Base-by-base conservation (phyloP, 2,329 filamentous ascomycete species). In the Aaosphaeria arxii region DNA sequence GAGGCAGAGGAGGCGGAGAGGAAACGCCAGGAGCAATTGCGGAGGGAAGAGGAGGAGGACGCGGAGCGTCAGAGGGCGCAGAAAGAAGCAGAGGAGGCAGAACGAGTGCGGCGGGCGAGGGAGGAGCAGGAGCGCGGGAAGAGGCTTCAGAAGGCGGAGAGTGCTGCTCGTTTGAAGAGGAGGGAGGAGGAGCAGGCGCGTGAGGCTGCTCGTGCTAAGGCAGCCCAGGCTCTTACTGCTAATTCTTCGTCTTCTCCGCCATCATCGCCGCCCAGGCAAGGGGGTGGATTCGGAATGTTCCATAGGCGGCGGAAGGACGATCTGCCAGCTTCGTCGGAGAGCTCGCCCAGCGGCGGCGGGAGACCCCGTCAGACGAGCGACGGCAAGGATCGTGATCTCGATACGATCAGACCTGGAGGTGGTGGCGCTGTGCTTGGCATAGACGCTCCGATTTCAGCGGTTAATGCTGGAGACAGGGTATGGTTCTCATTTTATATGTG, bases 371-470 rank as follows among this genome's bases (percentile, higher is more conserved):
- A 60, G 42, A 46, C 58, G 11, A 66, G 57, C 47, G 52, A 59
- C 32, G 58, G 53, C 2, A 55, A 30, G 28, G 11, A 55, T 29
- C 56, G 54, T 5, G 59, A 64, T 35, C 47, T 59, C 43, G 60
- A 66, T 11, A 66, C 63, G 1, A 76, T 75, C 49, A 66, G 62
- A 47, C 66, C 70, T n/a, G 73, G 73, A 13, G 75, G 74, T 5
- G 73, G 74, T 40, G 75, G 73, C 11, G 66, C 72, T 32, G 71
- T 81, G 2, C 76, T 81, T 28, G 78, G 79, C 44, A 85, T 79
- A 40, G 89, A 95, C 74, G 88, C 88, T 24, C 91, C 91, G 1
- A 77, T 86, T 7, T 91, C 89, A 46, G 89, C 89, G 11, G 86
- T 87, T 49, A 95, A 95, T 71, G 82, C 87, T 52, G 86, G 85